Evolutionary conservation across 179 eudicot genomes (phyloP), one percentile per base, ranked within the genome.

Genomic region (Nepenthes alata): DNA sequence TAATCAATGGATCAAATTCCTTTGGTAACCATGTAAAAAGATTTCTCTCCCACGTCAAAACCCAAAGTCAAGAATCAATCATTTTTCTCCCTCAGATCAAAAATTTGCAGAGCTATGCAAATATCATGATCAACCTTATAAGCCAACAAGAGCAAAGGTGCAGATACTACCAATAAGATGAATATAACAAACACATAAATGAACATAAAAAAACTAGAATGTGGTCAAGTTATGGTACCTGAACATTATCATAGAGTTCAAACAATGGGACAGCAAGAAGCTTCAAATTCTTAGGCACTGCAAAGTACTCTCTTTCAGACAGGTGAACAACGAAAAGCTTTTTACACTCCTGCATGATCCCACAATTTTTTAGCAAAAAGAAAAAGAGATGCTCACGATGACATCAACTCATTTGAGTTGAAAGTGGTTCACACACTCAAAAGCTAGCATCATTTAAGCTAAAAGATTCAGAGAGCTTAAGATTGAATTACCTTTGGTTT

Each of bases 211-310:
- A 25, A 41, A 41, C 45, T 4, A 41, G 45, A 41, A 41, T 25
- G 25, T 25, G 25, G 25, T 25, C 25, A 35, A 11, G 6, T 61
- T 6, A 52, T 12, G 9, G 45, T 72, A 88, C 93, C 86, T 81
- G 80, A 68, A 67, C 75, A 72, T 91, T 83, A 64, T 84, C 87
- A 68, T 84, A 83, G 38, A 88, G 86, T 68, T 81, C 89, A 69
- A 77, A 86, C 62, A 88, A 70, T 45, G 97, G 91, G 59, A 91
- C 89, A 70, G 96, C 97, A 66, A 80, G 66, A 52, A 88, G 81
- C 60, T 84, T 82, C 66, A 82, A 66, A 72, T 91, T 91, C 70
- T 71, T 75, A 5, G 95, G 96, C 47, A 91, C 97, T 0, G 80
- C 86, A 74, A 91, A 91, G 74, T 65, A 68, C 59, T 78, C 87